Evolutionary conservation across 441 rosid species (phyloP).

Genomic region (Mallotus japonicus): DNA sequence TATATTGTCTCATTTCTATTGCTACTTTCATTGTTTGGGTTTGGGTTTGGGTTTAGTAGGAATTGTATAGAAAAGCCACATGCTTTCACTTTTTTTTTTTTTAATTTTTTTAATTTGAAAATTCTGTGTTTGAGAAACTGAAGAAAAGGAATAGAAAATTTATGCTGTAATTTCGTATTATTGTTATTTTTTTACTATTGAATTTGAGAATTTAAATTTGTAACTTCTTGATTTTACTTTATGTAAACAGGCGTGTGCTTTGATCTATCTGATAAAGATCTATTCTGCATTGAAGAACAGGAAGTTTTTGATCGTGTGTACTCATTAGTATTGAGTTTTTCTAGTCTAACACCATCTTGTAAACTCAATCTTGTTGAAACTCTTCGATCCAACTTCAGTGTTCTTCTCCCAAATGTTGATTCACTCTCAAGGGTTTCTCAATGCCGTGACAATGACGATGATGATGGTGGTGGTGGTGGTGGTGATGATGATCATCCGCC

Average conservation of each 20-base stretch:
- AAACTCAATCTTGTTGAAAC: conserved; percentile 76
- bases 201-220: not conserved
- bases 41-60: too few species aligned
- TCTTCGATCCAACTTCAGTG: conserved; percentile 84
- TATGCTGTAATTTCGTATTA: too few species aligned
- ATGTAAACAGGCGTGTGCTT: conserved; percentile 63
- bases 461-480: not conserved
- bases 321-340: conserved; percentile 58
- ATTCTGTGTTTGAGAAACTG: too few species aligned
- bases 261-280: conserved; percentile 87
- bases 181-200: not conserved
- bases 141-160: too few species aligned
- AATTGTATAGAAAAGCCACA: too few species aligned
- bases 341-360: conserved; percentile 51
- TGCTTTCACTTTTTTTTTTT: too few species aligned
- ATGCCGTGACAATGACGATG: conserved; percentile 50
- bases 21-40: too few species aligned
- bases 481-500: conserved; percentile 2
- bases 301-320: conserved; percentile 80
- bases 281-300: conserved; percentile 91
- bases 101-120: too few species aligned
- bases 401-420: conserved; percentile 94
- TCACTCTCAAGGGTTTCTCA: conserved; percentile 60
- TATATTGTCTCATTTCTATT: too few species aligned
- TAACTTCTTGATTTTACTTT: not conserved